phyloP scores from a whole-genome alignment of 2,329 filamentous ascomycete species.

The Aspergillus thermomutatus region DNA sequence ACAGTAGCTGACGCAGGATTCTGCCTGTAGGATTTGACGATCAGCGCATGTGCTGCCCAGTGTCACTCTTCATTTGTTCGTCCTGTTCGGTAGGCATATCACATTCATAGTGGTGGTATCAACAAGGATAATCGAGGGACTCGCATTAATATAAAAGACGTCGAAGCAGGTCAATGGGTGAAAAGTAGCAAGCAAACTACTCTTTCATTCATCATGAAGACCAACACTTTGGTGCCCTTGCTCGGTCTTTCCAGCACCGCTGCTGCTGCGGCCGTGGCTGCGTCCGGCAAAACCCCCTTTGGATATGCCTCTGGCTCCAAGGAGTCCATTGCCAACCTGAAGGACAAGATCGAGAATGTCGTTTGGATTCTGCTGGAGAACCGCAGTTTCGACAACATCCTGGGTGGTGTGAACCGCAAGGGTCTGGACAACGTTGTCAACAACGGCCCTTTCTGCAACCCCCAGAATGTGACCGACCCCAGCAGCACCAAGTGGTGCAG shows the following conservation, averaged over 20 bases:
- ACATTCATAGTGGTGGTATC: background rate
- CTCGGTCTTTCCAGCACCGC: conserved; percentile 4
- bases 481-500: conserved; percentile 24
- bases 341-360: conserved; percentile 33
- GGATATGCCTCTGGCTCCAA: conserved; percentile 26
- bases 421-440: conserved; percentile 40
- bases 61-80: background rate
- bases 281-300: background rate
- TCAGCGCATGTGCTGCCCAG: background rate
- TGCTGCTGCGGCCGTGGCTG: conserved; percentile 2
- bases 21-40: background rate
- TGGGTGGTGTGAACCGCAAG: conserved; percentile 36
- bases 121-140: background rate
- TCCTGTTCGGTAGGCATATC: background rate
- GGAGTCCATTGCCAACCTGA: conserved; percentile 30
- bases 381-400: conserved; percentile 35
- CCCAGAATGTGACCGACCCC: conserved; percentile 30
- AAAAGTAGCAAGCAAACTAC: background rate
- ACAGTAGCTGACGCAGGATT: background rate
- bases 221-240: background rate
- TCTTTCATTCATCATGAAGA: conserved; percentile 2
- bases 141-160: background rate
- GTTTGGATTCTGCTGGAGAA: conserved; percentile 40
- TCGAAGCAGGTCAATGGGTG: too few relatives aligned
- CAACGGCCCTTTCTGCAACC: conserved; percentile 40